Evolutionary conservation across 306 rosid genomes (phyloP).

Genomic region (Leucaena leucocephala): DNA sequence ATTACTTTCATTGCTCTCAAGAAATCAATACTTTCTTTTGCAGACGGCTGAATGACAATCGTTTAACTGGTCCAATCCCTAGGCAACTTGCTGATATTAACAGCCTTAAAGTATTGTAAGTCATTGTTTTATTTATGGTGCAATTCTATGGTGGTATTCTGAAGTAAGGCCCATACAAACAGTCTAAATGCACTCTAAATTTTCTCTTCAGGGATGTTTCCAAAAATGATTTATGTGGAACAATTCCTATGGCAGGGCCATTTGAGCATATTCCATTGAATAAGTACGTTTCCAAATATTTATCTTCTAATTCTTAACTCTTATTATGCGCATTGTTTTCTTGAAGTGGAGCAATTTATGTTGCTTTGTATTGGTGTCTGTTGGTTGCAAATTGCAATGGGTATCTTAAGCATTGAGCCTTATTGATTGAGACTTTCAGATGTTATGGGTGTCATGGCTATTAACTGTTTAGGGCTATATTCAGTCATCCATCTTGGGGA

Average conservation of each 20-base stretch:
- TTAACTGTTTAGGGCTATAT: neutral
- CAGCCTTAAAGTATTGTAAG: conserved; percentile 97
- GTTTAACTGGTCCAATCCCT: conserved; percentile 80
- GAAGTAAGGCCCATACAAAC: conserved; percentile 10
- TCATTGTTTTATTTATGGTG: conserved; percentile 23
- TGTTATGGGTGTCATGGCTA: neutral
- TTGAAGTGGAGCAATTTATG: neutral
- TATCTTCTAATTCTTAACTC: conserved; percentile 1
- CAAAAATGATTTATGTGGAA: conserved; percentile 83
- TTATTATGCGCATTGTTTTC: neutral
- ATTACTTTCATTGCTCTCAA: conserved; percentile 7
- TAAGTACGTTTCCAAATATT: conserved; percentile 58
- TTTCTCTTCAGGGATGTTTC: conserved; percentile 82
- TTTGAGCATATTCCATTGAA: conserved; percentile 85
- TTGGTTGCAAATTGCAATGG: conserved; percentile 1
- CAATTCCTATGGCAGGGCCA: conserved; percentile 83
- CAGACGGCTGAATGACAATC: conserved; percentile 89
- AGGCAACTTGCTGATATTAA: conserved; percentile 63
- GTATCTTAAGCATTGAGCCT: neutral
- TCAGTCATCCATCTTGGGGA: neutral
- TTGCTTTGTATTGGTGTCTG: neutral
- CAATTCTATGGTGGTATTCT: neutral
- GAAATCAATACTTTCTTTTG: conserved; percentile 29
- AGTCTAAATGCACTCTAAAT: conserved; percentile 29
- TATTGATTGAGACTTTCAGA: neutral